phyloP scores from a whole-genome alignment of 345 rosid genomes.

The Dipteronia sinensis region DNA sequence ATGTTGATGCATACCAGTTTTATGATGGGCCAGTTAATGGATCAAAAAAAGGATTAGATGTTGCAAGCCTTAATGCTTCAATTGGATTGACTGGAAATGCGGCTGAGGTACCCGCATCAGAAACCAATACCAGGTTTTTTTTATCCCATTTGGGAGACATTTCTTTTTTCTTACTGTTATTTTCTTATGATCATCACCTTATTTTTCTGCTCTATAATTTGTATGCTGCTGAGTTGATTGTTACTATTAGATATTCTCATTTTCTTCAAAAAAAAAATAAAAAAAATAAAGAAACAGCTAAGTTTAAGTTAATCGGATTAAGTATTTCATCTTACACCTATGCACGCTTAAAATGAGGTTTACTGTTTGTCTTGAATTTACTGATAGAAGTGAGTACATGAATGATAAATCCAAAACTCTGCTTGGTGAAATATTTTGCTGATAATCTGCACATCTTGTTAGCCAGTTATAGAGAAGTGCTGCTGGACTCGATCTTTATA shows the following conservation, averaged over 20 bases:
- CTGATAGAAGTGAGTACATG: constrained; percentile 4
- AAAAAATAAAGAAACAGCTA: neutral
- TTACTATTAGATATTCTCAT: neutral
- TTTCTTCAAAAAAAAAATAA: too few relatives aligned
- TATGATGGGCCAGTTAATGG: constrained; percentile 62
- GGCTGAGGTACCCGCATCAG: constrained; percentile 17
- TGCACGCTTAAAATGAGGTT: neutral
- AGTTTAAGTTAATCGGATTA: neutral
- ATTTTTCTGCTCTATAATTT: neutral
- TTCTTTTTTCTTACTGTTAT: neutral
- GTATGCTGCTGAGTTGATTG: neutral
- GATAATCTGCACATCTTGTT: constrained; percentile 23
- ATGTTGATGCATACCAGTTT: constrained; percentile 48
- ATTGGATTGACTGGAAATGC: constrained; percentile 22
- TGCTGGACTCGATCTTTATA: constrained; percentile 54
- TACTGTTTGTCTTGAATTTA: neutral
- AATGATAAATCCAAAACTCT: neutral
- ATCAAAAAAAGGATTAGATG: constrained; percentile 29
- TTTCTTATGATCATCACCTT: neutral
- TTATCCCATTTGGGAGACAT: neutral
- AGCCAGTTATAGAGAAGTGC: constrained; percentile 44
- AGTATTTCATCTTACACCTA: neutral
- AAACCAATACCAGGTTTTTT: constrained; percentile 40
- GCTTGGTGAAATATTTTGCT: constrained; percentile 14
- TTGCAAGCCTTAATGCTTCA: constrained; percentile 24